Percentiles rank a stretch among this genome's conserved stretches.
These are phyloP conservation scores for Leccinum pachyderme DNA, from an alignment of 1,284 basidiomycete genomes.

Conservation along the genomic window DNA sequence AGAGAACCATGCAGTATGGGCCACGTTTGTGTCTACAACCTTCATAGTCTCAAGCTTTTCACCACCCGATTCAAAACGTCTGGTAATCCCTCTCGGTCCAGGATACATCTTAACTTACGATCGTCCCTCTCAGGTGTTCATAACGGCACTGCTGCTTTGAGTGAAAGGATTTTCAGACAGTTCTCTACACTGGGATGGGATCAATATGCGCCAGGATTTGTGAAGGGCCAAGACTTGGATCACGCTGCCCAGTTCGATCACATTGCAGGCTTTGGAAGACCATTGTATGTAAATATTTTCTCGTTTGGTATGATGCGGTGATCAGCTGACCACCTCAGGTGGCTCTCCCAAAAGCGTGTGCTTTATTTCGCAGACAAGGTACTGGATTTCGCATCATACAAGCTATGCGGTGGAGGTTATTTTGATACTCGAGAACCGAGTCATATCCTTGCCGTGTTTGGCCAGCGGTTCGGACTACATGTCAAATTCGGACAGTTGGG, in stretches of 20 bases:
- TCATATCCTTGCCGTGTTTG: not conserved
- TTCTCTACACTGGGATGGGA: constrained; percentile 12
- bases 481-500: not conserved
- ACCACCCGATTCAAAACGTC: constrained; percentile 1
- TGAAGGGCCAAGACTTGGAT: not conserved
- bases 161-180: constrained; percentile 1
- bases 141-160: not conserved
- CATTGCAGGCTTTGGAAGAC: constrained; percentile 1
- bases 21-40: constrained; percentile 14
- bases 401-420: not conserved
- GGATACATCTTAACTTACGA: not conserved
- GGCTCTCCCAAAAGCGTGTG: not conserved
- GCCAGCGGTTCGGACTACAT: not conserved
- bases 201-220: not conserved
- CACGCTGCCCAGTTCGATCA: not conserved
- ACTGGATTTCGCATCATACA: not conserved
- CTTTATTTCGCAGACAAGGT: not conserved
- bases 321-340: not conserved
- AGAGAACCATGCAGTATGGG: constrained; percentile 7
- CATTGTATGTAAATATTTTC: not conserved
- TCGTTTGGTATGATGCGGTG: not conserved
- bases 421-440: not conserved
- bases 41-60: constrained; percentile 10
- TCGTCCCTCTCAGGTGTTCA: not conserved
- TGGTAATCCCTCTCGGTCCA: not conserved